Evolutionary conservation across 305 asterid genomes (phyloP).

Genomic region (Fraxinus albicans): DNA sequence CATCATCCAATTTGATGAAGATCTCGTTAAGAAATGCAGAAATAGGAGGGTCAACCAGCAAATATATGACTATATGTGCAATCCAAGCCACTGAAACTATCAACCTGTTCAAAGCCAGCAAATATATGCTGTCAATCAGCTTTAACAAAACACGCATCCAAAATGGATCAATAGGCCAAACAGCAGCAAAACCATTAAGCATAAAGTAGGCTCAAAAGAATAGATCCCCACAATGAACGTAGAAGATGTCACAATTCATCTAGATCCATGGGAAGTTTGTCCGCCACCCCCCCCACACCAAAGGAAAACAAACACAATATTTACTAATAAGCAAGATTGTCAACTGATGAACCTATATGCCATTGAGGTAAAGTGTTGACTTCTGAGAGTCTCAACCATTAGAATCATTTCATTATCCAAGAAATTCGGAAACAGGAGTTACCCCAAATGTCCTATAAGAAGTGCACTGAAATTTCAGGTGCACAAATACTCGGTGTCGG

Average conservation of each 20-base stretch:
- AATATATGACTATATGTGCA: conserved; percentile 85
- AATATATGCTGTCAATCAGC: conserved; percentile 9
- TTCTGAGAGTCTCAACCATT: not conserved
- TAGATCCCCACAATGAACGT: not conserved
- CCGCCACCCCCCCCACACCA: not conserved
- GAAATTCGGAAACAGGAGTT: not conserved
- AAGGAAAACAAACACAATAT: not conserved
- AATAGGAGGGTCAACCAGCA: conserved; percentile 88
- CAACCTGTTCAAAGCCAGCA: conserved; percentile 57
- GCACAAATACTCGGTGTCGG: not conserved
- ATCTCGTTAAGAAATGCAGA: conserved; percentile 86
- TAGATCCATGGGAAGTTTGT: not conserved
- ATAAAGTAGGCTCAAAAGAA: not conserved
- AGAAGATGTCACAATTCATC: not conserved
- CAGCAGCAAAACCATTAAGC: conserved; percentile 13
- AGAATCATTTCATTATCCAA: not conserved
- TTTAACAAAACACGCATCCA: not conserved
- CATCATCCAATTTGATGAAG: conserved; percentile 82
- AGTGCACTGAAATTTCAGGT: conserved; percentile 6
- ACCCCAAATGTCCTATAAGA: not conserved
- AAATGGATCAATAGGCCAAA: not conserved
- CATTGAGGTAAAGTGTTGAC: not conserved
- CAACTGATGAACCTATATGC: not conserved
- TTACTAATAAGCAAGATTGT: not conserved
- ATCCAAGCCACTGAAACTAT: conserved; percentile 94